Evolutionary conservation across 768 basidiomycete species (phyloP).

Genomic region (Tulasnella sp.): DNA sequence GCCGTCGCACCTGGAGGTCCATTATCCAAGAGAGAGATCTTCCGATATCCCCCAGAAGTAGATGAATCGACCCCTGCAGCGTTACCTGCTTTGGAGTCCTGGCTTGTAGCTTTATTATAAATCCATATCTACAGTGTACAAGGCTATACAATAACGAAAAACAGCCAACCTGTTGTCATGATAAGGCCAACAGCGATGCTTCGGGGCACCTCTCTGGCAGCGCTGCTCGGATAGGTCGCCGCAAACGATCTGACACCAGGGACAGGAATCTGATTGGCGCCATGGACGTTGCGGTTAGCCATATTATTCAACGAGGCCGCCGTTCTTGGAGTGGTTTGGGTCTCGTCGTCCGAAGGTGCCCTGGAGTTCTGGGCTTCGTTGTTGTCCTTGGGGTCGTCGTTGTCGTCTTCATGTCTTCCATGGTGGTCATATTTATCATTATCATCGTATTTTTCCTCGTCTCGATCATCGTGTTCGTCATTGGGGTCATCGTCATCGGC

Average conservation of each 20-base stretch:
- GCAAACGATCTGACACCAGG: not conserved
- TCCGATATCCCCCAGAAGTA: slow-evolving; percentile 1
- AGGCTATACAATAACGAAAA: not conserved
- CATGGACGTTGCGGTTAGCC: not conserved
- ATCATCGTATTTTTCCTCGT: not conserved
- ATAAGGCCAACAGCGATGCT: not conserved
- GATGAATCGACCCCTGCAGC: not conserved
- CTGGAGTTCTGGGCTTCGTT: not conserved
- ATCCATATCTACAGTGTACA: not conserved
- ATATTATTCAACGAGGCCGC: not conserved
- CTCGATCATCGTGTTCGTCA: not conserved
- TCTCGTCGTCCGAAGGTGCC: not conserved
- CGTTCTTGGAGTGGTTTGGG: not conserved
- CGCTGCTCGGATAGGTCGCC: not conserved
- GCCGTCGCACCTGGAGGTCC: not conserved
- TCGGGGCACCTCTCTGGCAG: not conserved
- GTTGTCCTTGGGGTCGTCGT: not conserved
- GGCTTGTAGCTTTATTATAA: not conserved
- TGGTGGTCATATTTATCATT: not conserved
- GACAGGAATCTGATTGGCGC: not conserved
- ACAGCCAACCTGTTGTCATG: not conserved
- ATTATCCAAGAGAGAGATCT: not conserved
- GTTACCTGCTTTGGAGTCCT: slow-evolving; percentile 11
- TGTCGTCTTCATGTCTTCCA: not conserved
- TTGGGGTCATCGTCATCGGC: not conserved